A percentile compares a stretch with the other conserved stretches of the same genome.
phyloP scores from a whole-genome alignment of 805 yeast genomes.

The Pichia occidentalis region DNA sequence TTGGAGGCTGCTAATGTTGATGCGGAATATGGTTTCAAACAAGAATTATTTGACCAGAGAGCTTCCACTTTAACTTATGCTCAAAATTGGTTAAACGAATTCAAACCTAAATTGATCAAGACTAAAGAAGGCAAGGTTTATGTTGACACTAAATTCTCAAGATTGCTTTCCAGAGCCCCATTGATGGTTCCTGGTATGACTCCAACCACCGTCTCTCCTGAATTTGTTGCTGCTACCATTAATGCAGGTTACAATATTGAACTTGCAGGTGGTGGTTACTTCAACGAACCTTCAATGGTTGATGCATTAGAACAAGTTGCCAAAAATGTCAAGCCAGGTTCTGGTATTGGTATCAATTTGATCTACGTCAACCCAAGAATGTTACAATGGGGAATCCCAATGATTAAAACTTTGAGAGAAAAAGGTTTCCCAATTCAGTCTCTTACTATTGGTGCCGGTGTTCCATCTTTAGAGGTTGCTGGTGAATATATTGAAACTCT shows the following conservation, averaged over 20 bases:
- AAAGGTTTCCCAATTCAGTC: slow-evolving; percentile 95
- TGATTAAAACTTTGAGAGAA: slow-evolving; percentile 80
- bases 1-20: slow-evolving; percentile 59
- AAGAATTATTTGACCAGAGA: slow-evolving; percentile 79
- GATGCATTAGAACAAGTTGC: slow-evolving; percentile 72
- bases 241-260: slow-evolving; percentile 97
- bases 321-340: slow-evolving; percentile 67
- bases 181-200: slow-evolving; percentile 99
- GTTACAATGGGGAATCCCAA: slow-evolving; percentile 98
- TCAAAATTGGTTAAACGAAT: slow-evolving; percentile 85
- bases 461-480: slow-evolving; percentile 96
- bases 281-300: slow-evolving; percentile 63
- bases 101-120: slow-evolving; percentile 77
- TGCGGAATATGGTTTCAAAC: slow-evolving; percentile 92
- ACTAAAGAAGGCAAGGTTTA: slow-evolving; percentile 65
- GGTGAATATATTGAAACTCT: slow-evolving; percentile 89
- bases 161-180: slow-evolving; percentile 91
- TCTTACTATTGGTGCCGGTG: slow-evolving; percentile 98
- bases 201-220: slow-evolving; percentile 93
- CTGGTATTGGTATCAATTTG: slow-evolving; percentile 85
- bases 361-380: slow-evolving; percentile 95
- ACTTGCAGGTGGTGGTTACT: slow-evolving; percentile 99
- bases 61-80: slow-evolving; percentile 68
- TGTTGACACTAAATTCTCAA: slow-evolving; percentile 91
- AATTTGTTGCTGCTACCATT: slow-evolving; percentile 87